phyloP scores from a whole-genome alignment of 2,329 filamentous ascomycete species.

The Rhinocladiella similis region DNA sequence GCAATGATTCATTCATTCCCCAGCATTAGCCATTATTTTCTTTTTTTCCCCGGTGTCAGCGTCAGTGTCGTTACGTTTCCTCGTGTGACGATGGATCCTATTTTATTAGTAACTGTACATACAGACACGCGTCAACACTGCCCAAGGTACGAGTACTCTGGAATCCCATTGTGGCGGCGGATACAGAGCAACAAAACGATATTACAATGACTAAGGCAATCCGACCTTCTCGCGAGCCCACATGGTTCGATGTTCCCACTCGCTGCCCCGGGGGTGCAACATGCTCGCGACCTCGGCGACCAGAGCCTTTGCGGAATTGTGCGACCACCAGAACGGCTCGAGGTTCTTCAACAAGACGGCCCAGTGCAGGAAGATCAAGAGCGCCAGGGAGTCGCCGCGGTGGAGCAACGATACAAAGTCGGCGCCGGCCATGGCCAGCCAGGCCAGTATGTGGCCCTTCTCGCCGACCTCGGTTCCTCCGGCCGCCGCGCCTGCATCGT shows the following conservation, averaged over 20 bases:
- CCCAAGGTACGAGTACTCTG: no score
- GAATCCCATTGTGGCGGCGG: no score
- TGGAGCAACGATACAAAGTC: slow-evolving; percentile 35
- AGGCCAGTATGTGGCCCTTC: not conserved
- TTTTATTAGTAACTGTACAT: no score
- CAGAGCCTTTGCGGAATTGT: slow-evolving; percentile 31
- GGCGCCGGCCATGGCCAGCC: slow-evolving; percentile 37
- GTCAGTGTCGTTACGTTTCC: no score
- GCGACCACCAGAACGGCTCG: slow-evolving; percentile 39
- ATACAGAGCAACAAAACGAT: not conserved
- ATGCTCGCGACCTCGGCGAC: slow-evolving; percentile 5
- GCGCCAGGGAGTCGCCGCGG: slow-evolving; percentile 33
- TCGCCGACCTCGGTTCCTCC: not conserved
- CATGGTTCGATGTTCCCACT: slow-evolving; percentile 5
- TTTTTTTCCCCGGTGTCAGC: no score
- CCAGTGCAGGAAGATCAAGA: slow-evolving; percentile 40
- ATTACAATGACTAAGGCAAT: not conserved
- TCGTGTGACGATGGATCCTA: no score
- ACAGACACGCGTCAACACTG: no score
- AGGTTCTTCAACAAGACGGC: slow-evolving; percentile 36
- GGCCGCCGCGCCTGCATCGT: not conserved
- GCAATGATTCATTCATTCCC: no score
- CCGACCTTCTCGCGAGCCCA: slow-evolving; percentile 7
- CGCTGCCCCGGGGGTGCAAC: slow-evolving; percentile 1
- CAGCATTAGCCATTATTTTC: no score